A percentile compares a stretch with the other conserved stretches of the same genome.
Evolutionary conservation across 2,329 filamentous ascomycete species (phyloP).

Genomic region (Ceratocystis albifundus): DNA sequence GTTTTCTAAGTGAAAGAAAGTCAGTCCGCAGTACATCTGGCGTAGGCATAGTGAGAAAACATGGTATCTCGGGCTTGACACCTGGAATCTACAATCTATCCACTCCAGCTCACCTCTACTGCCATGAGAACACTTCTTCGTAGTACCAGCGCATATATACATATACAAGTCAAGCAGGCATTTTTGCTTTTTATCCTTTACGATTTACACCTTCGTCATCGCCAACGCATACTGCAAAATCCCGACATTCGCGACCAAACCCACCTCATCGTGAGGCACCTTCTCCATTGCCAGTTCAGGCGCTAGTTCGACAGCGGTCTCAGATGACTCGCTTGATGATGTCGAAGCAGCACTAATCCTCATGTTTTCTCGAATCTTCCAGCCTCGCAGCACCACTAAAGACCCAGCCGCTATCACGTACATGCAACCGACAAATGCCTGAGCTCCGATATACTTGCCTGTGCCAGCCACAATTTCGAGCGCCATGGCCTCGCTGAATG

Average conservation of each 20-base stretch:
- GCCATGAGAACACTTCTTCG: no score
- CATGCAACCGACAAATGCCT: constrained; percentile 51
- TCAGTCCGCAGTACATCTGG: no score
- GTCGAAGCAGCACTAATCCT: constrained; percentile 14
- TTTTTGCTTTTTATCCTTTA: neutral
- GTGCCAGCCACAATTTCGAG: constrained; percentile 40
- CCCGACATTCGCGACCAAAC: neutral
- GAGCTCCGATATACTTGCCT: constrained; percentile 40
- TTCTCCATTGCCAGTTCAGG: neutral
- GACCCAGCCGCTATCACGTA: constrained; percentile 40
- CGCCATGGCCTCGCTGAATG: constrained; percentile 55
- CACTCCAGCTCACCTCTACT: no score
- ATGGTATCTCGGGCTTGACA: no score
- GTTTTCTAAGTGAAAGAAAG: no score
- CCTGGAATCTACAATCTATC: no score
- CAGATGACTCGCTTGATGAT: neutral
- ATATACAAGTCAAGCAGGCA: no score
- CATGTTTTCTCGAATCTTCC: constrained; percentile 29
- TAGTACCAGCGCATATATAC: no score
- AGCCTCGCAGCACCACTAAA: constrained; percentile 31
- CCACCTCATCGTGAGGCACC: neutral
- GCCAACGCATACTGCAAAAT: neutral
- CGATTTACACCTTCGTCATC: neutral
- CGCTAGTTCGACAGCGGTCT: neutral
- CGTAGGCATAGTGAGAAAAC: no score